phyloP scores from a whole-genome alignment of 345 rosid genomes.

The Lepidium sativum region DNA sequence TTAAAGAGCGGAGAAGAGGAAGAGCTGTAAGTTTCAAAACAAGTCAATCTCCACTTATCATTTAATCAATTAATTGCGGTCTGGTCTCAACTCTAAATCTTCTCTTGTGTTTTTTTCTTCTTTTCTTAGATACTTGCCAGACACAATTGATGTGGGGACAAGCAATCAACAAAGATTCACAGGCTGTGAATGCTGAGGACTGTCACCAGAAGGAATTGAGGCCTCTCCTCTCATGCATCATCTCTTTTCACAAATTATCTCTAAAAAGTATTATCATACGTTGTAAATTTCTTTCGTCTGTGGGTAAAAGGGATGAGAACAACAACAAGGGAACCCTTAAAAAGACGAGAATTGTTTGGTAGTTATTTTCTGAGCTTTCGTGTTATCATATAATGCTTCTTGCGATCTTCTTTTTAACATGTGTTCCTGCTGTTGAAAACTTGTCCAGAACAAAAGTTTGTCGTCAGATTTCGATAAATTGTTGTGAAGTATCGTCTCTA shows the following conservation, averaged over 20 bases:
- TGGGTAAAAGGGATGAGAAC: not conserved
- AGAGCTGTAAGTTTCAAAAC: conserved; percentile 55
- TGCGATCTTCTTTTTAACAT: not conserved
- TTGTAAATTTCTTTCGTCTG: not conserved
- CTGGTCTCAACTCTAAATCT: too few relatives aligned
- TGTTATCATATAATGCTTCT: conserved; percentile 2
- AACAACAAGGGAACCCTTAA: not conserved
- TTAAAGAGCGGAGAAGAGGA: conserved; percentile 88
- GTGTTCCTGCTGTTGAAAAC: not conserved
- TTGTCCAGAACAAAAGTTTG: not conserved
- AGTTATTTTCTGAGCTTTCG: not conserved
- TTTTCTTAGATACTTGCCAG: conserved; percentile 54
- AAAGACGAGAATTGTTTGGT: not conserved
- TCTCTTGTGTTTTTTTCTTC: too few relatives aligned
- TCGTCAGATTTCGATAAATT: not conserved
- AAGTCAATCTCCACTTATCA: too few relatives aligned
- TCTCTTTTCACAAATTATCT: conserved; percentile 16
- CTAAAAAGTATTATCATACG: not conserved
- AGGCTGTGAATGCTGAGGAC: conserved; percentile 66
- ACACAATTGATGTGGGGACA: conserved; percentile 56
- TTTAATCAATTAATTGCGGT: too few relatives aligned
- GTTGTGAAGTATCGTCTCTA: not conserved
- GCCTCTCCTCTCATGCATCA: not conserved
- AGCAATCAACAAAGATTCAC: conserved; percentile 58
- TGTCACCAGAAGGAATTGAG: not conserved